Conservation (phyloP, 192 early-diverging fungal genomes). For the Phycomyces nitens region DNA sequence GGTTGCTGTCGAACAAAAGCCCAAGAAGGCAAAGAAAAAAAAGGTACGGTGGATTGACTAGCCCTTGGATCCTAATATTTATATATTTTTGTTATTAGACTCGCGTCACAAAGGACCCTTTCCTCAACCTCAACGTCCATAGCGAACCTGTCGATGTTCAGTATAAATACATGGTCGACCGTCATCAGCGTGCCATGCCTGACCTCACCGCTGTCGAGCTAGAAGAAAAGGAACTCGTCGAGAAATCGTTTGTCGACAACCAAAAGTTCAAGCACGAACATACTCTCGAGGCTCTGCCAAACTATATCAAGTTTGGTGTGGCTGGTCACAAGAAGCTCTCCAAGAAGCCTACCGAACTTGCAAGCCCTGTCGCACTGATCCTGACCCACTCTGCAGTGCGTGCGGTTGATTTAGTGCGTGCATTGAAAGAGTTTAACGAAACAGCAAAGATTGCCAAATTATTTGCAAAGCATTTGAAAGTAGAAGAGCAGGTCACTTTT, state of each 20-base stretch:
- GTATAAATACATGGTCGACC: conserved; percentile 37
- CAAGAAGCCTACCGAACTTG: conserved; percentile 36
- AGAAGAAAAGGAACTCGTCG: conserved; percentile 36
- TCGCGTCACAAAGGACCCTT: conserved; percentile 27
- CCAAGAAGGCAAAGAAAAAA: conserved; percentile 37
- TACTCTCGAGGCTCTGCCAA: conserved; percentile 41
- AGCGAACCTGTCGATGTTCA: conserved; percentile 32
- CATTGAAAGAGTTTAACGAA: conserved; percentile 49
- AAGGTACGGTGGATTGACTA: background rate
- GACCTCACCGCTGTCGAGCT: conserved; percentile 33
- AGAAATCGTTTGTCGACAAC: conserved; percentile 38
- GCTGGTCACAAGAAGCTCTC: conserved; percentile 42
- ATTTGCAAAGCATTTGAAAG: conserved; percentile 77
- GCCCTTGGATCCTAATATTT: background rate
- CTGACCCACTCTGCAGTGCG: conserved; percentile 61
- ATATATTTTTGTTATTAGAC: conserved; percentile 26
- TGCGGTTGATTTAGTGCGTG: conserved; percentile 53
- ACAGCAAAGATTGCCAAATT: conserved; percentile 63
- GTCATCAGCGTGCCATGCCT: conserved; percentile 40
- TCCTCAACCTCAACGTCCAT: conserved; percentile 30
- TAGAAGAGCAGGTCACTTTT: conserved; percentile 61
- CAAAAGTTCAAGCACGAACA: conserved; percentile 44
- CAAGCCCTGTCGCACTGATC: conserved; percentile 52
- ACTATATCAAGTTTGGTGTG: conserved; percentile 53
- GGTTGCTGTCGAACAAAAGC: conserved; percentile 8